Evolutionary conservation across 1,284 basidiomycete species (phyloP), one percentile per base, ranked within the genome.

Genomic region (Paramarasmius palmivorus): DNA sequence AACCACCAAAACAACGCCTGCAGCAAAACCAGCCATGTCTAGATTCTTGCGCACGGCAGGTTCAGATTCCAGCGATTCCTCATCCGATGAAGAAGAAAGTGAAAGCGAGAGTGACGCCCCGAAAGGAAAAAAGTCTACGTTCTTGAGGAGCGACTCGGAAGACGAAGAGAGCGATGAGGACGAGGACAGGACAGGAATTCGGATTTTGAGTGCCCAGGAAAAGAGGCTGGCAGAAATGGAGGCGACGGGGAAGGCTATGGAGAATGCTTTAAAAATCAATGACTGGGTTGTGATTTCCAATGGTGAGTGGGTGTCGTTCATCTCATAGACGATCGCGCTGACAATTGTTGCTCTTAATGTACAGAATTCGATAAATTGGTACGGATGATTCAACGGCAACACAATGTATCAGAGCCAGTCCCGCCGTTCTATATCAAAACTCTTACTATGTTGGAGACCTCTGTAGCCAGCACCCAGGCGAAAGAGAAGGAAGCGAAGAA

Each of bases 311-410:
- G 19, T 34, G 49, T 54, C 40, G 42, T 25, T 48, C 7, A 6
- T 20, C 52, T 26, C 29, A n/a, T 37, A 19, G 49, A 41, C 23
- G 29, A 22, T 45, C 54, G 42, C 49, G 57, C 49, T 52, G 4
- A 46, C 10, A 32, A 26, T 15, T 22, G 39, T 19, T 40, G 12
- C 22, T 10, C 39, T 17, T n/a, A n/a, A n/a, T n/a, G 29, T 29
- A 46, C 71, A 96, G 97, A 99, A 75, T 98, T 96, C 71, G 97
- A 99, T 76, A 97, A 96, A 71, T 82, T 99, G 52, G 74, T 84
- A 50, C 92, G 95, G 49, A 89, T 98, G 75, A 87, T 95, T 59
- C 87, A 93, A 67, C 85, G 92, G 55, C 93, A 96, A 69, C 90
- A 89, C 68, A 91, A 92, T 60, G 81, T 92, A 29, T 82, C 88